Base-by-base conservation (phyloP, 805 yeast genomes). In the Cyberlindnera petersonii region DNA sequence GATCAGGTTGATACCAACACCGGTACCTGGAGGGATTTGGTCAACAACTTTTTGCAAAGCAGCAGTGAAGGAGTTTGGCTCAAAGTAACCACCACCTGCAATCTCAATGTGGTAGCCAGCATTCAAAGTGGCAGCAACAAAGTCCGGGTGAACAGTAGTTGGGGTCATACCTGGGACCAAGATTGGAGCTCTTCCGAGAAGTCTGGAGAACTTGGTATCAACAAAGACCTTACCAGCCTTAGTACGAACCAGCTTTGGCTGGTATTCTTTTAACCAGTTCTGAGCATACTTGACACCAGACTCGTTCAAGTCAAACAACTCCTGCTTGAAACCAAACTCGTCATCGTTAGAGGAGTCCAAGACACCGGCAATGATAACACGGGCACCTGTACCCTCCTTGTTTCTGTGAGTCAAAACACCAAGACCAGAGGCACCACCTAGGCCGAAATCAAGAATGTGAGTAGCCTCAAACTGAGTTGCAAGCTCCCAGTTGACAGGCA, bases 161-260 rank as follows among this genome's bases (percentile, higher is more conserved):
- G 99, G 99, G 28, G 98, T 93, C 99, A 93, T 93, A 71, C 98
- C 99, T 26, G 99, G 96, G 52, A 93, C 93, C 82, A 94, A 82
- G 52, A 93, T 69, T 44, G 98, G 99, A 47, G 98, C 89, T 66
- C 88, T 85, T 47, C 97, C 95, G 48, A 93, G 68, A 54, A 93
- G 74, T 62, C 89, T 75, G 37, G 96, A 86, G 68, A 91, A 88
- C 68, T 88, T 89, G 53, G 99, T 93, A 64, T 89, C 94, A 43
- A 93, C 96, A 58, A 68, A 87, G 34, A 82, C 70, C 62, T 86
- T 81, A 52, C 87, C 89, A 37, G 72, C 69, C 42, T 68, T 68
- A 47, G 86, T 86, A 66, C 84, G 84, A 48, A 77, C 79, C 58
- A 93, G 79, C 56, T 75, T 84, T 47, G 99, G 98, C 58, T 82